phyloP scores from a whole-genome alignment of 192 early-diverging fungal genomes.

The Coemansia sp. region DNA sequence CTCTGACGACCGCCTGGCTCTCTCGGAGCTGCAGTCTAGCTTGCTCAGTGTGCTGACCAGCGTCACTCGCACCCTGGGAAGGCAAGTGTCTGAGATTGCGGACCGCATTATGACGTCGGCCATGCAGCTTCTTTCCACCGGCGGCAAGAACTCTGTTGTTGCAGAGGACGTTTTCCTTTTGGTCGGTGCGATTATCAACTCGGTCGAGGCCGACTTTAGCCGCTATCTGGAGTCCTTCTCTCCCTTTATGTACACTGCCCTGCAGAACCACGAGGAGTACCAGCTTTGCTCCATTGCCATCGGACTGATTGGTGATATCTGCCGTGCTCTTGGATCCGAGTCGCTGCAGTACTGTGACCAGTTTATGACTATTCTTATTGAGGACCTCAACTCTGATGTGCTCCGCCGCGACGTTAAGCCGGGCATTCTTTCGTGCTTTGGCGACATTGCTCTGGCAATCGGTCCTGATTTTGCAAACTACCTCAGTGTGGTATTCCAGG shows the following conservation, averaged over 20 bases:
- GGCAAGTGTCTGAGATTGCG: constrained; percentile 67
- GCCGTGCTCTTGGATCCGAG: constrained; percentile 72
- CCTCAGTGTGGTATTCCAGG: constrained; percentile 77
- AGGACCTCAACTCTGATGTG: constrained; percentile 71
- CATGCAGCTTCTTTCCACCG: constrained; percentile 68
- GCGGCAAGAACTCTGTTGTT: constrained; percentile 75
- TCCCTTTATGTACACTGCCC: constrained; percentile 72
- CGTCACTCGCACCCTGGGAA: constrained; percentile 75
- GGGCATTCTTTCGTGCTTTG: constrained; percentile 90
- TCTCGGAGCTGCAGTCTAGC: constrained; percentile 89
- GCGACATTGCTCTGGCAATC: constrained; percentile 96
- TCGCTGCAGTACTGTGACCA: constrained; percentile 72
- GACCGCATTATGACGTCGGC: constrained; percentile 90
- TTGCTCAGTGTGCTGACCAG: constrained; percentile 87
- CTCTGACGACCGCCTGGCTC: constrained; percentile 74
- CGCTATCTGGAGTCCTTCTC: constrained; percentile 87
- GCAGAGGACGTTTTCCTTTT: constrained; percentile 91
- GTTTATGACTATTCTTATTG: constrained; percentile 81
- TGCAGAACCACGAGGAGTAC: constrained; percentile 89
- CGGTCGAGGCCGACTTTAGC: constrained; percentile 80
- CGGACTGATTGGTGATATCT: constrained; percentile 97
- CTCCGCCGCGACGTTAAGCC: constrained; percentile 89
- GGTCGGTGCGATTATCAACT: constrained; percentile 75
- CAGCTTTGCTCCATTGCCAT: constrained; percentile 91
- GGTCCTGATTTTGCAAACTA: constrained; percentile 79